Evolutionary conservation across 208 protist species (phyloP).

Genomic region (Acanthamoeba lugdunensis): DNA sequence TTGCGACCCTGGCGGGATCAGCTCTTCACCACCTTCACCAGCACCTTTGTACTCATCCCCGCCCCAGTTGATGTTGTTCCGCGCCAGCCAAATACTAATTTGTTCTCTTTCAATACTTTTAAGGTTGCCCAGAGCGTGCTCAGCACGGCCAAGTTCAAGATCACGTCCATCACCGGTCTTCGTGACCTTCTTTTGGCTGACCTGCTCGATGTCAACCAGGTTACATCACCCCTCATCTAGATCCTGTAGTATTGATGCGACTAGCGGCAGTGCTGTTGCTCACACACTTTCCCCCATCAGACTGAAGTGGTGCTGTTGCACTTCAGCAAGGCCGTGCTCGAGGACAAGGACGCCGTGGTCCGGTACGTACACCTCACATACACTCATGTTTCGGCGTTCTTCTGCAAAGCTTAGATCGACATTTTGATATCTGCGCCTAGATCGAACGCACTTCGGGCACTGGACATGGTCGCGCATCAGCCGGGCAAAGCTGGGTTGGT

Average conservation of each 20-base stretch:
- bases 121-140: constrained; percentile 1
- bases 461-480: constrained; percentile 33
- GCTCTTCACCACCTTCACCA: constrained; percentile 28
- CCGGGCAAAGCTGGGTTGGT: neutral
- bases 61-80: neutral
- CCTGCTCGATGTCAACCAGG: constrained; percentile 4
- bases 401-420: neutral
- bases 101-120: neutral
- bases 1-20: neutral
- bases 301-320: neutral
- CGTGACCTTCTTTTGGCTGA: constrained; percentile 6
- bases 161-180: neutral
- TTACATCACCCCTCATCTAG: neutral
- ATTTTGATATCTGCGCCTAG: neutral
- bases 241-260: neutral
- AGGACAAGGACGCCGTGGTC: neutral
- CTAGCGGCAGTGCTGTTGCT: neutral
- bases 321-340: neutral
- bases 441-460: constrained; percentile 19
- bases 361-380: neutral
- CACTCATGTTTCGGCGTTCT: neutral
- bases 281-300: neutral
- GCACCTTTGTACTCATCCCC: neutral
- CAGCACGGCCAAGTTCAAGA: constrained; percentile 54
- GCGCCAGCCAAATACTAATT: neutral